Percentiles rank a stretch among this genome's conserved stretches.
These are phyloP conservation scores for Ceratocystis alfenasii DNA, from an alignment of 2,329 filamentous ascomycete genomes.

Conservation along the genomic window DNA sequence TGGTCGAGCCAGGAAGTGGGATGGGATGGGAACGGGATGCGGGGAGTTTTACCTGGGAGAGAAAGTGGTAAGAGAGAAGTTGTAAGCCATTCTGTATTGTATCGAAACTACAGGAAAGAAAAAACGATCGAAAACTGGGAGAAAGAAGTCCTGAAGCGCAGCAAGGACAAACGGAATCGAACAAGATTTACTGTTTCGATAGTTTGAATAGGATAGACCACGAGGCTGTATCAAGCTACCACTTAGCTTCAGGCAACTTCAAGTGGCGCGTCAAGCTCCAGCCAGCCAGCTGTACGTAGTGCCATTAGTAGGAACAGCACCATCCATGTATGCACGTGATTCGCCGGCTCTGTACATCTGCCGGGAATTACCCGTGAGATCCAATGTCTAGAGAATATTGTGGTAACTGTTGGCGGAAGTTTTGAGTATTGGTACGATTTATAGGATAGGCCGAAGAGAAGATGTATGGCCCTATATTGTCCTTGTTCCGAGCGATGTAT, in stretches of 20 bases:
- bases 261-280: constrained; percentile 23
- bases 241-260: constrained; percentile 23
- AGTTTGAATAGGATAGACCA: constrained; percentile 17
- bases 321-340: constrained; percentile 13
- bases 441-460: no score
- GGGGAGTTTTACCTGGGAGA: constrained; percentile 71
- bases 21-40: constrained; percentile 17
- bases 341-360: not conserved
- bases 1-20: constrained; percentile 23
- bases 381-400: no score
- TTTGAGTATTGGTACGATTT: no score
- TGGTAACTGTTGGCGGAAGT: no score
- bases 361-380: constrained; percentile 6
- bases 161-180: not conserved
- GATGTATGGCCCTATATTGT: no score
- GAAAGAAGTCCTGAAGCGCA: constrained; percentile 7
- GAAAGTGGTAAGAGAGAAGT: constrained; percentile 96
- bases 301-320: not conserved
- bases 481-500: not conserved
- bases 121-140: constrained; percentile 7
- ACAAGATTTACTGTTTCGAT: not conserved
- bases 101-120: not conserved
- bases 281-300: not conserved
- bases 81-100: constrained; percentile 23
- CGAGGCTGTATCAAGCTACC: constrained; percentile 22